A percentile compares a stretch with the other conserved stretches of the same genome.
Evolutionary conservation across 2,329 filamentous ascomycete genomes (phyloP).

Genomic region (Alternaria consortialis): DNA sequence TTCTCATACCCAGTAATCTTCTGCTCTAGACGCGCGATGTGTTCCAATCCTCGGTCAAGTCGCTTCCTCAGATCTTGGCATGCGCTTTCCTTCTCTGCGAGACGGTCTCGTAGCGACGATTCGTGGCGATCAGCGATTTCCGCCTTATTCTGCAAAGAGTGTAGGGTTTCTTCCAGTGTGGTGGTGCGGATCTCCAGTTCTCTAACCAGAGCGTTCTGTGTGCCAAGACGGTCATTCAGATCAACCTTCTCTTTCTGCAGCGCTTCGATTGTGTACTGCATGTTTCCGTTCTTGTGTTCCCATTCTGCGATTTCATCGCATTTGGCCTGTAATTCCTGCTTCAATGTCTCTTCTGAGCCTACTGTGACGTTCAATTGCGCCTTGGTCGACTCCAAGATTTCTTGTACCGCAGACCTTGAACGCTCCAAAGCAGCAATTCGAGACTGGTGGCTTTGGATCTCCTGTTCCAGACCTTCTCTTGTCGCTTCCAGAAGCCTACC

Average conservation of each 20-base stretch:
- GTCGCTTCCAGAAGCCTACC: slow-evolving; percentile 27
- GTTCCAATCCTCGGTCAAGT: slow-evolving; percentile 37
- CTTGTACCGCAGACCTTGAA: slow-evolving; percentile 34
- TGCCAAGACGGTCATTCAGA: slow-evolving; percentile 32
- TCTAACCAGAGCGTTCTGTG: slow-evolving; percentile 25
- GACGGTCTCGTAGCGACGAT: slow-evolving; percentile 28
- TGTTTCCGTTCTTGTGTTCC: slow-evolving; percentile 25
- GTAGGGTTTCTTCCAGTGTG: slow-evolving; percentile 34
- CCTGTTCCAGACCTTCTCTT: slow-evolving; percentile 34
- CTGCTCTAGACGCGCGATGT: slow-evolving; percentile 28
- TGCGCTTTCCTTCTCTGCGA: slow-evolving; percentile 33
- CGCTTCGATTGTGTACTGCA: slow-evolving; percentile 29
- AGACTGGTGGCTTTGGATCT: slow-evolving; percentile 40
- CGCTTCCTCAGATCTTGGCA: slow-evolving; percentile 25
- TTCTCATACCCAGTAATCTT: slow-evolving; percentile 33
- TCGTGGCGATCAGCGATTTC: slow-evolving; percentile 34
- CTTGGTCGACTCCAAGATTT: slow-evolving; percentile 34
- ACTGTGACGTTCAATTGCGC: slow-evolving; percentile 30
- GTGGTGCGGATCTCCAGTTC: slow-evolving; percentile 34
- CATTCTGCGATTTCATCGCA: slow-evolving; percentile 38
- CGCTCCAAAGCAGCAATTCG: slow-evolving; percentile 42
- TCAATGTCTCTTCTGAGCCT: slow-evolving; percentile 31
- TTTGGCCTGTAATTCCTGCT: slow-evolving; percentile 36
- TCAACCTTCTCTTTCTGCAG: slow-evolving; percentile 36
- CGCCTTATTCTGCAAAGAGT: slow-evolving; percentile 29